A percentile compares a stretch with the other conserved stretches of the same genome.
phyloP scores from a whole-genome alignment of 106 monocot species.

The Vanilla planifolia region DNA sequence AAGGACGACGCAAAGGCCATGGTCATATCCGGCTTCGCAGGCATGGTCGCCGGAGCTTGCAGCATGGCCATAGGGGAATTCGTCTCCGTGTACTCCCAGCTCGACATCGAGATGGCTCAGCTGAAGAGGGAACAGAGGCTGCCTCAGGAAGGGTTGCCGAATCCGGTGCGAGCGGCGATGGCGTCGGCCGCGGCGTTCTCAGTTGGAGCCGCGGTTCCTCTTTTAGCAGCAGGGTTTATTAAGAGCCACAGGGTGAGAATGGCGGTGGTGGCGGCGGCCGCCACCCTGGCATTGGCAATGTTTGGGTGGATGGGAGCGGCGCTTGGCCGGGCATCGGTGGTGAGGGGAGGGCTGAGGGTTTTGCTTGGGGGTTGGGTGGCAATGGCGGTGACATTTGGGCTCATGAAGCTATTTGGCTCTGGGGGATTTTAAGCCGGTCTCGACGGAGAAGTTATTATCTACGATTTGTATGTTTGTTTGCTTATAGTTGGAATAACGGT shows the following conservation, averaged over 20 bases:
- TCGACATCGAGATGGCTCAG: constrained; percentile 52
- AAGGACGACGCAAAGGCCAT: constrained; percentile 38
- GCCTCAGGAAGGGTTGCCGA: constrained; percentile 17
- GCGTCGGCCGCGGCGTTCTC: constrained; percentile 67
- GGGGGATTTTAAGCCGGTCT: constrained; percentile 26
- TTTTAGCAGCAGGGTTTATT: constrained; percentile 50
- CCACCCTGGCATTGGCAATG: constrained; percentile 27
- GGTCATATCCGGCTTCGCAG: constrained; percentile 55
- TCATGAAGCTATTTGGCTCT: constrained; percentile 45
- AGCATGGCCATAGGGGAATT: constrained; percentile 89
- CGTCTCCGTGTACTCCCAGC: constrained; percentile 64
- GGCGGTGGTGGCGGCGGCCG: constrained; percentile 38
- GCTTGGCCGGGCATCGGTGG: constrained; percentile 45
- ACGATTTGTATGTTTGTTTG: too few species aligned
- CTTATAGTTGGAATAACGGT: too few species aligned
- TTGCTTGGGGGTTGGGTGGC: constrained; percentile 54
- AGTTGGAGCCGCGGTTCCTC: constrained; percentile 47
- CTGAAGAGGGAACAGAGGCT: constrained; percentile 17
- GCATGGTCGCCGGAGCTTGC: constrained; percentile 65
- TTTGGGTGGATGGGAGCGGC: constrained; percentile 52
- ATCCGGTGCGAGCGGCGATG: constrained; percentile 55
- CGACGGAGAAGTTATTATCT: too few species aligned
- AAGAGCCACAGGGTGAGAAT: constrained; percentile 32
- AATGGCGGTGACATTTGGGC: constrained; percentile 55
- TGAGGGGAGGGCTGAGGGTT: constrained; percentile 31